Evolutionary conservation across 345 rosid genomes (phyloP).

Genomic region (Eucalyptus pumila): DNA sequence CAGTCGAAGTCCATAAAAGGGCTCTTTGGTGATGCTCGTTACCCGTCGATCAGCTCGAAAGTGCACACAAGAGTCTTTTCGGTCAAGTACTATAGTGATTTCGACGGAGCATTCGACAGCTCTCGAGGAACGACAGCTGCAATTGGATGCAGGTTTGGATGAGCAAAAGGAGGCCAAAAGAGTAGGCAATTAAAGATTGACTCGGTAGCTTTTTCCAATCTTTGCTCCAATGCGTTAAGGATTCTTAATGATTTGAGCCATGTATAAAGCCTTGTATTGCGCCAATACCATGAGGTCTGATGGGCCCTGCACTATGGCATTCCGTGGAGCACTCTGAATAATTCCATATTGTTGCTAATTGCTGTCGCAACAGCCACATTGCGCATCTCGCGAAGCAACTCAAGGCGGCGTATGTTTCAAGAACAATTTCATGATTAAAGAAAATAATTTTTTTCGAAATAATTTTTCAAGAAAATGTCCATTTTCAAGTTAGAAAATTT

Average conservation of each 20-base stretch:
- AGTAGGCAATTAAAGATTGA: background rate
- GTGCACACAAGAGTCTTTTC: background rate
- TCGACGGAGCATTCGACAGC: background rate
- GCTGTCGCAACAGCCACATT: background rate
- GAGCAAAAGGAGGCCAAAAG: background rate
- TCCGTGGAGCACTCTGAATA: background rate
- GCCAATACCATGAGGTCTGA: background rate
- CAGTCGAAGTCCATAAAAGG: background rate
- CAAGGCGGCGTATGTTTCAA: background rate
- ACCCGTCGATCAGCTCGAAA: background rate
- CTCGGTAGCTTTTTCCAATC: background rate
- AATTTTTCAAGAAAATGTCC: background rate
- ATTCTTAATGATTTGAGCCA: background rate
- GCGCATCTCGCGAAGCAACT: background rate
- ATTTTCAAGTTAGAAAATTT: background rate
- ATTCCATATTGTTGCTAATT: background rate
- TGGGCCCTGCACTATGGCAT: background rate
- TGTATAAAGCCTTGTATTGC: background rate
- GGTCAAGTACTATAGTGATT: background rate
- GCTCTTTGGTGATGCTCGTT: background rate
- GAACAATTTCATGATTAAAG: no score
- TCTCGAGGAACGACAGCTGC: background rate
- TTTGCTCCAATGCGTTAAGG: background rate
- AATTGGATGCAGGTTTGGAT: background rate
- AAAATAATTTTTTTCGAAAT: no score